phyloP scores from a whole-genome alignment of 2,329 filamentous ascomycete species.

The Xylaria sp. region DNA sequence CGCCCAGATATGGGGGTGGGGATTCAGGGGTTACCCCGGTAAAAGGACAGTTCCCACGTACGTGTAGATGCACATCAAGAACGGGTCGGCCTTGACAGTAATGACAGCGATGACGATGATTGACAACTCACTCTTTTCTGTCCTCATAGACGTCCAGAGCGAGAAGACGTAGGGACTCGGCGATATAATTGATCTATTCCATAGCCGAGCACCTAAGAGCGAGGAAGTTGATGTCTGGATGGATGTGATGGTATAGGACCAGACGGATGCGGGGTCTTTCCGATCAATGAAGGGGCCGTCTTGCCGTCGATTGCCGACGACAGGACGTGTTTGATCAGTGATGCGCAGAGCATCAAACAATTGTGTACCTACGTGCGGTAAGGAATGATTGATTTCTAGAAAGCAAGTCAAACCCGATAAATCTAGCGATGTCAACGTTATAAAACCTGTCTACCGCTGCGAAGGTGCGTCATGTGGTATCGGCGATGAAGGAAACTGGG shows the following conservation, averaged over 20 bases:
- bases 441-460: too few species aligned
- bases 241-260: neutral
- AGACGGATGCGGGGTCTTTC: constrained; percentile 20
- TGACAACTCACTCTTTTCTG: too few species aligned
- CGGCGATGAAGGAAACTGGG: too few species aligned
- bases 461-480: too few species aligned
- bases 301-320: constrained; percentile 16
- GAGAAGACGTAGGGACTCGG: too few species aligned
- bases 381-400: too few species aligned
- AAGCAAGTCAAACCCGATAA: too few species aligned
- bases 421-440: too few species aligned
- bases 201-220: neutral
- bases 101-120: too few species aligned
- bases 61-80: neutral
- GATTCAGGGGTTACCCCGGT: neutral
- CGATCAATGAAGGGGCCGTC: constrained; percentile 18
- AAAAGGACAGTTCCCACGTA: neutral
- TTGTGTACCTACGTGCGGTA: neutral
- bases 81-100: neutral
- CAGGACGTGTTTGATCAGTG: constrained; percentile 19
- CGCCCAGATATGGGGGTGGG: neutral
- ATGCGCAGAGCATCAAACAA: constrained; percentile 17
- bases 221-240: neutral
- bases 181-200: too few species aligned
- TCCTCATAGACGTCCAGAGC: too few species aligned